Evolutionary conservation across 352 stramenopile genomes (phyloP).

Genomic region (Peronospora belbahrii): DNA sequence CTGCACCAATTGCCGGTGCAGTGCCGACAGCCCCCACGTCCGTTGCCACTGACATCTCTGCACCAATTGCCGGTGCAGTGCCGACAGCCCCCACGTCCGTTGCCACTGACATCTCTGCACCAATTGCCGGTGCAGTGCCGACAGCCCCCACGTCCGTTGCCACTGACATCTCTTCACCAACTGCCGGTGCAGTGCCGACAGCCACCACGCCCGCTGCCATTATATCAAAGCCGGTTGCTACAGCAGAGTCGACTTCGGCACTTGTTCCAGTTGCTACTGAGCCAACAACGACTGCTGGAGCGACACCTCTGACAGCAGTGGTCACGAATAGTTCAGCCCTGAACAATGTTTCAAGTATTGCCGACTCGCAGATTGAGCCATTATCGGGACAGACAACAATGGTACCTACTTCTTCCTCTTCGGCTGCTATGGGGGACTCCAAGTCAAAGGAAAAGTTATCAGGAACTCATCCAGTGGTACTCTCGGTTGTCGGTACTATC

Average conservation of each 20-base stretch:
- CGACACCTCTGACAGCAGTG: constrained; percentile 1
- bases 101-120: constrained; percentile 1
- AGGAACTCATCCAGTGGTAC: constrained; percentile 51
- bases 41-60: constrained; percentile 2
- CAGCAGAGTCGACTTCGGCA: constrained; percentile 3
- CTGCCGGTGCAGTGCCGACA: constrained; percentile 5
- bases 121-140: constrained; percentile 4
- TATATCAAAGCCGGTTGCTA: constrained; percentile 3
- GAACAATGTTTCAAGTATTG: constrained; percentile 6
- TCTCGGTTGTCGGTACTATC: constrained; percentile 63
- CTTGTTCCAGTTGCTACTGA: background rate
- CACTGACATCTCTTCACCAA: constrained; percentile 1
- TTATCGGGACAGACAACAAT: constrained; percentile 8
- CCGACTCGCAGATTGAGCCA: constrained; percentile 7
- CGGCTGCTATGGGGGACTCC: constrained; percentile 3
- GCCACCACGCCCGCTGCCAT: background rate
- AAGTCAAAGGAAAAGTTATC: constrained; percentile 22
- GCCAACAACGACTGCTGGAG: constrained; percentile 3
- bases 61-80: constrained; percentile 2
- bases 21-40: constrained; percentile 5
- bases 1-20: constrained; percentile 3
- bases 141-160: constrained; percentile 4
- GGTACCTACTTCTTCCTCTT: constrained; percentile 12
- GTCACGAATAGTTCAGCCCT: constrained; percentile 3
- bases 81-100: constrained; percentile 6